These are phyloP conservation scores for Papiliotrema terrestris DNA, from an alignment of 1,284 basidiomycete genomes.

Conservation along the genomic window DNA sequence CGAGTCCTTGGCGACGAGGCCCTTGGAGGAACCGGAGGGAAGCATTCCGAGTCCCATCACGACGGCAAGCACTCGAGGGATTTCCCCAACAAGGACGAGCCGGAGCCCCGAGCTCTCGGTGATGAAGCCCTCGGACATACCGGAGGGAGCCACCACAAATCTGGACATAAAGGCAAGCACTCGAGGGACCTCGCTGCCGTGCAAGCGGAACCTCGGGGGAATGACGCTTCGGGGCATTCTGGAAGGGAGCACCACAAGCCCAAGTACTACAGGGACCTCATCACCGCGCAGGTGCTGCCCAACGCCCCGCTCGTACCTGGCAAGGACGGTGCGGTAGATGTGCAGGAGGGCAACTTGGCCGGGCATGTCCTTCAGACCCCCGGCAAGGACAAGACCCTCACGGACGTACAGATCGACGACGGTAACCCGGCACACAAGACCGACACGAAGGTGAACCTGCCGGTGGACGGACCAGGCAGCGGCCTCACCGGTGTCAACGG, in stretches of 20 bases:
- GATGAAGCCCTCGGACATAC: too few species aligned
- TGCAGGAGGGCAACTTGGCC: background rate
- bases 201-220: too few species aligned
- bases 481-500: background rate
- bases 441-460: constrained; percentile 9
- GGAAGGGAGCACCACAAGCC: too few species aligned
- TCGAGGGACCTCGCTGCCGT: too few species aligned
- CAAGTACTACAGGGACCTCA: background rate
- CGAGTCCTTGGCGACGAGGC: background rate
- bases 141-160: too few species aligned
- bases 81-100: too few species aligned
- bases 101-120: too few species aligned
- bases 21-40: background rate
- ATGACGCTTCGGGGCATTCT: too few species aligned
- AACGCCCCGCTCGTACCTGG: background rate
- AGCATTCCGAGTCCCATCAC: too few species aligned
- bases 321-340: constrained; percentile 6
- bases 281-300: background rate
- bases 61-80: too few species aligned
- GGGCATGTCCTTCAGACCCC: constrained; percentile 14
- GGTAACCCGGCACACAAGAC: background rate
- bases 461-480: background rate
- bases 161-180: too few species aligned
- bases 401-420: background rate
- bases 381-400: constrained; percentile 8